Conservation (phyloP, 768 basidiomycete species). For the Cantharellus cinnabarinus region DNA sequence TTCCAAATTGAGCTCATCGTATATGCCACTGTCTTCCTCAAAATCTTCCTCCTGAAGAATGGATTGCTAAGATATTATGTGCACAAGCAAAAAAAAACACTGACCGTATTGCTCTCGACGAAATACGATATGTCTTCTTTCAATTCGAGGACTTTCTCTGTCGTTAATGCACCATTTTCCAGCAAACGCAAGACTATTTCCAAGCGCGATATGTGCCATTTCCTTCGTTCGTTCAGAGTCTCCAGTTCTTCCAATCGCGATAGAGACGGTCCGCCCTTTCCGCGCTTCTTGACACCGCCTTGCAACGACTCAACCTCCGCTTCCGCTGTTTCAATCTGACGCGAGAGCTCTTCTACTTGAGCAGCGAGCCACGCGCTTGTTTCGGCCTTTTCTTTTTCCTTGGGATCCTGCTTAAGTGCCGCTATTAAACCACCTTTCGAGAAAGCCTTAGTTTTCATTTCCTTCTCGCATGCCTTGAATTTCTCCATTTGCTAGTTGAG, state of each 20-base stretch:
- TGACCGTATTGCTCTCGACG: slow-evolving; percentile 82
- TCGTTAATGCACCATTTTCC: slow-evolving; percentile 75
- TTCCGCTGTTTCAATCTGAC: slow-evolving; percentile 86
- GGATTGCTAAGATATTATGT: slow-evolving; percentile 4
- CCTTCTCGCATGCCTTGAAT: slow-evolving; percentile 99
- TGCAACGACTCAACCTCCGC: slow-evolving; percentile 83
- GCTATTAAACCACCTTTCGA: slow-evolving; percentile 96
- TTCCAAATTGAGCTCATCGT: slow-evolving; percentile 91
- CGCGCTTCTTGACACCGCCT: slow-evolving; percentile 58
- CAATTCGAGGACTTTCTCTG: slow-evolving; percentile 60
- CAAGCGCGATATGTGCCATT: slow-evolving; percentile 84
- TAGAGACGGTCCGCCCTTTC: slow-evolving; percentile 40
- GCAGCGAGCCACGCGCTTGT: slow-evolving; percentile 62
- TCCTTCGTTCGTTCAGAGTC: slow-evolving; percentile 72
- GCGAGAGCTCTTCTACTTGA: slow-evolving; percentile 76
- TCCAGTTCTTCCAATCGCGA: slow-evolving; percentile 74
- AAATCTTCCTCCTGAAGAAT: slow-evolving; percentile 73
- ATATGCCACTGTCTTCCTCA: slow-evolving; percentile 92
- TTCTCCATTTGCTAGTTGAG: slow-evolving; percentile 94
- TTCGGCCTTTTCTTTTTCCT: slow-evolving; percentile 90
- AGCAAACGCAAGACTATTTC: slow-evolving; percentile 84
- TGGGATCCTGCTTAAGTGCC: slow-evolving; percentile 85
- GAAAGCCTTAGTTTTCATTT: slow-evolving; percentile 99
- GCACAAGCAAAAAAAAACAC: slow-evolving; percentile 19
- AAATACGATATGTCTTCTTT: slow-evolving; percentile 95